Evolutionary conservation across 139 green algal genomes (phyloP), one percentile per base, ranked within the genome.

Genomic region (Micractinium conductrix): DNA sequence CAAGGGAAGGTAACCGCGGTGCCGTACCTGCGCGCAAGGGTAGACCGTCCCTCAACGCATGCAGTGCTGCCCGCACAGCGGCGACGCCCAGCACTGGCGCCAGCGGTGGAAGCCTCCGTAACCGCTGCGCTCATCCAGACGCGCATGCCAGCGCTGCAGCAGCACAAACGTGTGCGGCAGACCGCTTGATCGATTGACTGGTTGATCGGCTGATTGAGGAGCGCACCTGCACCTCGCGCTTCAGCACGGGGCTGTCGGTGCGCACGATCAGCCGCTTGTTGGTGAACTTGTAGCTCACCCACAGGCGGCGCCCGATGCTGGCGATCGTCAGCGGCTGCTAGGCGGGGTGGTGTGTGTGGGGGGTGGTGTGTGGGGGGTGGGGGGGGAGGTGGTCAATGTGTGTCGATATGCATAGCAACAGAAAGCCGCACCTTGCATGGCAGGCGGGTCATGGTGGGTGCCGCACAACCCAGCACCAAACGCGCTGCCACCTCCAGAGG

Each of bases 201-300:
- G n/a, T n/a, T n/a, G n/a, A n/a, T n/a, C n/a, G n/a, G n/a, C n/a
- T n/a, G n/a, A n/a, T n/a, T n/a, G n/a, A n/a, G n/a, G n/a, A n/a
- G n/a, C 72, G 38, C 30, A 63, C 70, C 71, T 81, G 81, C 50
- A 90, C 76, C 62, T 88, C 83, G n/a, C 81, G 78, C 68, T 90
- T 87, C 69, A 93, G 88, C 17, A 92, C 48, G 3, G 92, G 90
- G 0, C 74, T 88, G 9, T 79, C 93, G 86, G 93, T 93, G 28
- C 42, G 85, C 58, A 95, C 87, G 2, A 87, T 81, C 5, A 95
- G 30, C 4, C 93, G 85, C 86, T 93, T 94, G 89, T 95, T 91
- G 14, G 93, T 96, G 84, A 96, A 94, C 22, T 84, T 87, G 62
- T 92, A 91, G 26, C 43, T 82, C 62, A 92, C 84, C 90, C 87